These are phyloP conservation scores for Psidium guajava DNA, from an alignment of 345 rosid genomes.

Conservation along the genomic window DNA sequence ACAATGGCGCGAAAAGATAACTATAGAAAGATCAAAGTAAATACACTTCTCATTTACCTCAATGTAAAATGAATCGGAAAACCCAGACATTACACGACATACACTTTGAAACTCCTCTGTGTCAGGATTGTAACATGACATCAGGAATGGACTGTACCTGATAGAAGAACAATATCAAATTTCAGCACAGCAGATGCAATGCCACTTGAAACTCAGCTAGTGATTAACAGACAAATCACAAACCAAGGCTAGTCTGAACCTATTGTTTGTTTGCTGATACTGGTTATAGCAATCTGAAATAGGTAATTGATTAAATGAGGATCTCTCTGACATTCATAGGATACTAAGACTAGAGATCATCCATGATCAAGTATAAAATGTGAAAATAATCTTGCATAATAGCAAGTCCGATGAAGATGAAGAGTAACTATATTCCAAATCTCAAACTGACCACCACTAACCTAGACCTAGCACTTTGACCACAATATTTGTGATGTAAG, in stretches of 20 bases:
- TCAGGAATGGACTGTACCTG: conserved; percentile 93
- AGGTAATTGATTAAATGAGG: not conserved
- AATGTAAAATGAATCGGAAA: conserved; percentile 72
- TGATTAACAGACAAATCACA: not conserved
- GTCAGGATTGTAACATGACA: conserved; percentile 85
- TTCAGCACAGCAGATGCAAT: not conserved
- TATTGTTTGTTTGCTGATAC: not conserved
- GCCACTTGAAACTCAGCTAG: not conserved
- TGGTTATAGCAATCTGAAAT: not conserved
- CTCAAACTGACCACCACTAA: not conserved
- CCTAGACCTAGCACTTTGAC: not conserved
- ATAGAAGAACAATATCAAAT: not conserved
- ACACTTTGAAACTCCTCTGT: conserved; percentile 74
- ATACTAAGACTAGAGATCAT: not conserved
- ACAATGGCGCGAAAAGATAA: not conserved
- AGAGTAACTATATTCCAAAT: not conserved
- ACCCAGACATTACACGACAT: conserved; percentile 92
- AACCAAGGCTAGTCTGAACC: not conserved
- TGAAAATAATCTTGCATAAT: not conserved
- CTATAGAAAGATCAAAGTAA: not conserved
- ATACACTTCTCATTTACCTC: conserved; percentile 33
- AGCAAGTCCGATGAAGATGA: not conserved
- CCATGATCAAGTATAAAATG: not conserved
- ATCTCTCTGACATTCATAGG: not conserved
- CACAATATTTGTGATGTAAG: not conserved